phyloP scores from a whole-genome alignment of 345 rosid species.

The Isatis tinctoria region DNA sequence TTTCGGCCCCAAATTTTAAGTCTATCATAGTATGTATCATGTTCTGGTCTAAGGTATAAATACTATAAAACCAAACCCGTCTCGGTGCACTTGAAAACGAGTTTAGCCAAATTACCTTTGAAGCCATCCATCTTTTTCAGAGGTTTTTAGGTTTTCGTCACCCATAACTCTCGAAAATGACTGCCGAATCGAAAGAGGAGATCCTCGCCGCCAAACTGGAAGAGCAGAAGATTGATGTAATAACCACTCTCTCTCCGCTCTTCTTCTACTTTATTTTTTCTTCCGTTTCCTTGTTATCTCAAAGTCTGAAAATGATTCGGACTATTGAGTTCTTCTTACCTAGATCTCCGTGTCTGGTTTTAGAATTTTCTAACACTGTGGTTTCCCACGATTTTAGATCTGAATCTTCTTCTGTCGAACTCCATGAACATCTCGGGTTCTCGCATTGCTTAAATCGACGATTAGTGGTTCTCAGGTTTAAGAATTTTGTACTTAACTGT shows the following conservation, averaged over 20 bases:
- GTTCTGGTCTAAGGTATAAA: not conserved
- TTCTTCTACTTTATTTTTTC: not conserved
- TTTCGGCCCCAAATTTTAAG: not conserved
- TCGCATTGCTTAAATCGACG: not conserved
- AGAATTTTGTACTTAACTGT: not conserved
- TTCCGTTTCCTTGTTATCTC: not conserved
- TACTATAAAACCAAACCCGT: not conserved
- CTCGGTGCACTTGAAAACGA: not conserved
- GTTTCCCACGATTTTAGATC: not conserved
- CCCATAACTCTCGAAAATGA: conserved; percentile 39
- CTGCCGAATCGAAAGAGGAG: conserved; percentile 62
- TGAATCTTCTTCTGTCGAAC: not conserved
- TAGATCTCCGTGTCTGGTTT: not conserved
- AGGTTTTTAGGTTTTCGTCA: conserved; percentile 22
- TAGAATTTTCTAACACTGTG: not conserved
- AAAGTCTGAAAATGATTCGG: not conserved
- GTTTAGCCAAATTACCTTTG: not conserved
- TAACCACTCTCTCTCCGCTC: not conserved
- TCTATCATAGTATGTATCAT: not conserved
- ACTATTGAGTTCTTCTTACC: not conserved
- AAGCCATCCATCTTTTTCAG: not conserved
- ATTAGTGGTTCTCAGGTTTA: not conserved
- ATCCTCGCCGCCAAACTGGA: conserved; percentile 61
- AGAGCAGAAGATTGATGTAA: conserved; percentile 60
- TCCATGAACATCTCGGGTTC: not conserved